Evolutionary conservation across 2,329 filamentous ascomycete species (phyloP).

Genomic region (Epichloe gansuensis): DNA sequence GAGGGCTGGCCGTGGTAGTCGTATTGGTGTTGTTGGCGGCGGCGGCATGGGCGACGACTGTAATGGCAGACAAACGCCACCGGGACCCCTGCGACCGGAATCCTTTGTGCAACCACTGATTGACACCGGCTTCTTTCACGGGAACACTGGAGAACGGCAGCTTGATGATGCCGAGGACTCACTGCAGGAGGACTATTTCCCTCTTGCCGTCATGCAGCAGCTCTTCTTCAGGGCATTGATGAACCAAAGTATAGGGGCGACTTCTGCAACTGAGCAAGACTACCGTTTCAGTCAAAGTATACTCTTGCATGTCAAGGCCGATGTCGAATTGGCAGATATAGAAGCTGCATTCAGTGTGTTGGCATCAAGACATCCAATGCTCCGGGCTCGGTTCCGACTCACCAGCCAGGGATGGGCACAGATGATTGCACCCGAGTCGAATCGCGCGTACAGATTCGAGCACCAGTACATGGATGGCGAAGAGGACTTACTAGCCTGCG

Average conservation of each 20-base stretch:
- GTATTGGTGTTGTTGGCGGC: neutral
- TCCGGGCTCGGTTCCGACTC: conserved; percentile 33
- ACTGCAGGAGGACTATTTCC: conserved; percentile 26
- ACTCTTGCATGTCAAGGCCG: conserved; percentile 31
- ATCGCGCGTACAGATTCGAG: conserved; percentile 31
- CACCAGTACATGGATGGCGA: conserved; percentile 29
- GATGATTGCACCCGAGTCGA: conserved; percentile 26
- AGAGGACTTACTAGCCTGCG: conserved; percentile 28
- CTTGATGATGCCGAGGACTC: conserved; percentile 6
- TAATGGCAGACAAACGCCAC: conserved; percentile 13
- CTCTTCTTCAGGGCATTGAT: conserved; percentile 38
- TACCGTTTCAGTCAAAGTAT: conserved; percentile 41
- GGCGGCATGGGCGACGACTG: conserved; percentile 6
- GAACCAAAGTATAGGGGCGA: conserved; percentile 21
- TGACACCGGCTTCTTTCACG: neutral
- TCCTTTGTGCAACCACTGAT: conserved; percentile 2
- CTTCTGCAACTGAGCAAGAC: conserved; percentile 20
- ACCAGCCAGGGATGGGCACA: conserved; percentile 33
- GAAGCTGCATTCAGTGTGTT: conserved; percentile 36
- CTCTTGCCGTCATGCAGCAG: conserved; percentile 41
- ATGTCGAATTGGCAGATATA: conserved; percentile 29
- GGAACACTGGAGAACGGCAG: neutral
- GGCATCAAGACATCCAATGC: conserved; percentile 39
- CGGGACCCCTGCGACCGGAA: conserved; percentile 3
- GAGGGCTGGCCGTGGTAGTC: neutral